phyloP scores from a whole-genome alignment of 1,284 basidiomycete genomes.

The Rhodotorula sp. region DNA sequence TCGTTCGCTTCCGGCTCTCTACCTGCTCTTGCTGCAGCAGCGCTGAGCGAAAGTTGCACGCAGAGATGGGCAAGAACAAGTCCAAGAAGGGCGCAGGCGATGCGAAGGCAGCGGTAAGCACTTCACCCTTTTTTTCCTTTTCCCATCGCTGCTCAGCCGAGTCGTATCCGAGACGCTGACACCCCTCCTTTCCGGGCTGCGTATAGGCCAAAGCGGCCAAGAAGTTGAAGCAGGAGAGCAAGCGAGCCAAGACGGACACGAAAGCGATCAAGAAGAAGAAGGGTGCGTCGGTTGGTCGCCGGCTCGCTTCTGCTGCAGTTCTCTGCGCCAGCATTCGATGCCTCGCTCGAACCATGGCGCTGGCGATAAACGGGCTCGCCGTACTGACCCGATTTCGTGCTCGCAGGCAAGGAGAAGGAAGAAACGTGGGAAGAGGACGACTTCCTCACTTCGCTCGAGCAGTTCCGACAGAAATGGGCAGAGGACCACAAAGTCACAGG shows the following conservation, averaged over 20 bases:
- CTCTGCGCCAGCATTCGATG: neutral
- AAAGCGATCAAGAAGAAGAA: constrained; percentile 60
- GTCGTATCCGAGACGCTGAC: neutral
- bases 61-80: constrained; percentile 2
- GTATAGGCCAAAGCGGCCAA: constrained; percentile 55
- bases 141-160: neutral
- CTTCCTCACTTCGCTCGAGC: constrained; percentile 72
- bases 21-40: too few species aligned
- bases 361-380: too few species aligned
- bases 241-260: constrained; percentile 63
- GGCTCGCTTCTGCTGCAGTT: neutral
- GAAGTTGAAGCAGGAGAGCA: constrained; percentile 53
- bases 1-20: too few species aligned
- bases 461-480: constrained; percentile 59
- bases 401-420: constrained; percentile 6
- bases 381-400: constrained; percentile 19
- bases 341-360: too few species aligned
- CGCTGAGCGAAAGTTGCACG: neutral
- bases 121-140: too few species aligned
- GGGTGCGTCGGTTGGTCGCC: constrained; percentile 28
- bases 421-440: constrained; percentile 62
- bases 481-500: constrained; percentile 63
- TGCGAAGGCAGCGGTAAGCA: constrained; percentile 5
- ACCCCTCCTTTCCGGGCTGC: neutral
- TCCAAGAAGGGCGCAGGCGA: constrained; percentile 9